A percentile compares a stretch with the other conserved stretches of the same genome.
phyloP scores from a whole-genome alignment of 225 moss, liverwort and hornwort genomes.

The Ulota crispa region DNA sequence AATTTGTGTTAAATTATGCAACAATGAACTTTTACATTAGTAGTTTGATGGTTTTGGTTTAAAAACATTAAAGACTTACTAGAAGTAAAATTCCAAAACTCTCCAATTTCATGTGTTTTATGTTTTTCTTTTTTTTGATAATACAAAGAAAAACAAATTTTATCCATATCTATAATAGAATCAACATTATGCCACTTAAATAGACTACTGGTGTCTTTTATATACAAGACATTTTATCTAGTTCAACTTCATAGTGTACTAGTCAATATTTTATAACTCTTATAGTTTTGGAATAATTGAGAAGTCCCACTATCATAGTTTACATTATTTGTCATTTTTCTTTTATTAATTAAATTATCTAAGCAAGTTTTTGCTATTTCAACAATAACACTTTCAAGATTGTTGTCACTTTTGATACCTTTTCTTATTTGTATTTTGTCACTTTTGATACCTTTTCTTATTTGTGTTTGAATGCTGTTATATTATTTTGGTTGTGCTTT shows the following conservation, averaged over 20 bases:
- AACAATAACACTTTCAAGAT: neutral
- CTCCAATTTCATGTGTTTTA: no score
- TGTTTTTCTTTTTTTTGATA: no score
- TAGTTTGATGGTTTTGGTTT: no score
- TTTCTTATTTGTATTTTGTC: neutral
- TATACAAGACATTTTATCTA: no score
- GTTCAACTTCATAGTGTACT: no score
- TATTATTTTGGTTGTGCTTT: neutral
- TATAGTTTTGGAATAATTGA: neutral
- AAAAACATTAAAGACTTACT: no score
- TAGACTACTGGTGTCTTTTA: neutral
- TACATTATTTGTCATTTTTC: neutral
- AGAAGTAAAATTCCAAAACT: no score
- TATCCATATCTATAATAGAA: neutral
- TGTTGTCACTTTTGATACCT: neutral
- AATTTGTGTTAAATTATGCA: no score
- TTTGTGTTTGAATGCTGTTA: neutral
- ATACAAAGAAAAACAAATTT: no score
- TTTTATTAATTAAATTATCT: neutral
- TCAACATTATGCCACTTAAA: neutral
- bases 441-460: no score
- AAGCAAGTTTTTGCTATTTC: neutral
- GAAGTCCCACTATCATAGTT: neutral
- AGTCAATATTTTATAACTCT: no score
- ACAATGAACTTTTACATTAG: no score